Evolutionary conservation across 1,139 yeast species (phyloP).

Genomic region (Pichia sp.): DNA sequence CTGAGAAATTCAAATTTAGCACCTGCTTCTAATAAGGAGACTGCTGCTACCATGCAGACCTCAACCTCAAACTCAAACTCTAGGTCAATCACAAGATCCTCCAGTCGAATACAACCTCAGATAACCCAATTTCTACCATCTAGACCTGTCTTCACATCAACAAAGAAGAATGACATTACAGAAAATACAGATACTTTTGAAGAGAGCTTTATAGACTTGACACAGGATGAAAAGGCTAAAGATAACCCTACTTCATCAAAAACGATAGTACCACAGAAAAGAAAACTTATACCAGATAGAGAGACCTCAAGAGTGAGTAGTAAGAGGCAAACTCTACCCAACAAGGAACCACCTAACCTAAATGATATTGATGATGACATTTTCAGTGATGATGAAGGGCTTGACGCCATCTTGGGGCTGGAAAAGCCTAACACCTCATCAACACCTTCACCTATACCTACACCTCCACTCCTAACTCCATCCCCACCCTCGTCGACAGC

Average conservation of each 20-base stretch:
- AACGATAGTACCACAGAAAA: conserved; percentile 1
- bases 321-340: neutral
- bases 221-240: conserved; percentile 12
- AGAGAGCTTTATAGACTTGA: conserved; percentile 15
- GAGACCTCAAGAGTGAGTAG: neutral
- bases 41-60: too few species aligned
- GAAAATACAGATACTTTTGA: neutral
- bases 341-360: neutral
- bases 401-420: neutral
- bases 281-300: neutral
- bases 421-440: neutral
- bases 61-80: too few species aligned
- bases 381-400: conserved; percentile 23
- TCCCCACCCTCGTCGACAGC: too few species aligned
- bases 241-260: neutral
- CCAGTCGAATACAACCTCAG: too few species aligned
- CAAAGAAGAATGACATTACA: neutral
- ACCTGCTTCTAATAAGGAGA: too few species aligned
- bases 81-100: too few species aligned
- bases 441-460: too few species aligned
- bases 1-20: too few species aligned
- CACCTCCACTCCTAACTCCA: too few species aligned
- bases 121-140: too few species aligned
- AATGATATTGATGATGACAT: conserved; percentile 10
- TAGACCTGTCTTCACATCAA: too few species aligned